phyloP scores from a whole-genome alignment of 2,329 filamentous ascomycete species.

The Clonostachys rosea region DNA sequence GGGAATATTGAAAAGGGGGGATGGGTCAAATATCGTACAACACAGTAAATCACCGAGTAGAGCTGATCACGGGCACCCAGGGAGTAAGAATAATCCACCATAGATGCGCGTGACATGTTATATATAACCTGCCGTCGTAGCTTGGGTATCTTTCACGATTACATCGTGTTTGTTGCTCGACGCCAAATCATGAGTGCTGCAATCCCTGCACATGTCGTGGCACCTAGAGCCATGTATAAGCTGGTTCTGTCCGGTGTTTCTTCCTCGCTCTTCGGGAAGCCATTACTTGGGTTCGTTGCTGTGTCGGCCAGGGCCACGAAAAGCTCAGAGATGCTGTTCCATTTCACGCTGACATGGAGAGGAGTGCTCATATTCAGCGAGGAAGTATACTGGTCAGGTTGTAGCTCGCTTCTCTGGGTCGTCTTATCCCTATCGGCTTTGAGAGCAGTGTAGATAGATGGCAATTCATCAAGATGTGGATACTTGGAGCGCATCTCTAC shows the following conservation, averaged over 20 bases:
- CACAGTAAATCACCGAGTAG: no score
- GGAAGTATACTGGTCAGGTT: slow-evolving; percentile 89
- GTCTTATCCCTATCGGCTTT: slow-evolving; percentile 97
- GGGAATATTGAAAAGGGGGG: not conserved
- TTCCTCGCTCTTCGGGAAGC: slow-evolving; percentile 86
- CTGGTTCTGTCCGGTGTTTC: slow-evolving; percentile 79
- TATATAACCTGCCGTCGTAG: not conserved
- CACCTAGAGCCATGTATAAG: slow-evolving; percentile 80
- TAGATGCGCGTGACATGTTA: not conserved
- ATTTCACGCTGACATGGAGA: slow-evolving; percentile 90
- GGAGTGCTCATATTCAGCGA: slow-evolving; percentile 84
- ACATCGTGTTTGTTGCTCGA: slow-evolving; percentile 44
- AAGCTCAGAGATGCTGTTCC: slow-evolving; percentile 89
- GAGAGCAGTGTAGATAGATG: slow-evolving; percentile 85
- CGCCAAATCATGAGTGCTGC: slow-evolving; percentile 64
- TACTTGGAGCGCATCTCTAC: slow-evolving; percentile 75
- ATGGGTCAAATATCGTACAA: no score
- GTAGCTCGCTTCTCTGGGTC: slow-evolving; percentile 85
- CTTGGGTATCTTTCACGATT: slow-evolving; percentile 1
- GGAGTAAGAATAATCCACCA: not conserved
- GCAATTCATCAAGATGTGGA: slow-evolving; percentile 81
- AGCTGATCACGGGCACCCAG: no score
- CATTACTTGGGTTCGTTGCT: slow-evolving; percentile 82
- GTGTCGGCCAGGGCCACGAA: slow-evolving; percentile 91
- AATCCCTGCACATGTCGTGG: slow-evolving; percentile 58